Evolutionary conservation across 257 asterid genomes (phyloP).

Genomic region (Solanum pennellii): DNA sequence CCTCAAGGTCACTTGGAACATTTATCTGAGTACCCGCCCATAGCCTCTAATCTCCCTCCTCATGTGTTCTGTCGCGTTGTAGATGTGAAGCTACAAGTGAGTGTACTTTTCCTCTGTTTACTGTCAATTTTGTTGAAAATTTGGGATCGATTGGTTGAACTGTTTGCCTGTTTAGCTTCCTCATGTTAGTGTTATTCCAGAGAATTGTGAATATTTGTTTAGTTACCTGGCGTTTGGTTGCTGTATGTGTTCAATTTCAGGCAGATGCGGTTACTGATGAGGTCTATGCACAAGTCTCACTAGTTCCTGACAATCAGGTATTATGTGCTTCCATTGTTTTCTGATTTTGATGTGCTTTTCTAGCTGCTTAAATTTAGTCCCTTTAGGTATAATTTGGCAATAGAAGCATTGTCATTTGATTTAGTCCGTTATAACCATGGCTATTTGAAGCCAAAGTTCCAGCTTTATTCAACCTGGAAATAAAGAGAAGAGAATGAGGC

Average conservation of each 20-base stretch:
- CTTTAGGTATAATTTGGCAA: background rate
- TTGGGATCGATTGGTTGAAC: background rate
- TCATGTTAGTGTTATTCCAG: background rate
- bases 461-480: background rate
- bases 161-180: background rate
- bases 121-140: background rate
- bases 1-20: conserved; percentile 92
- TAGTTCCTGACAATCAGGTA: conserved; percentile 77
- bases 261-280: conserved; percentile 84
- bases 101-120: background rate
- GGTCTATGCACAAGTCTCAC: conserved; percentile 81
- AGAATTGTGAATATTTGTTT: background rate
- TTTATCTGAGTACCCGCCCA: conserved; percentile 46
- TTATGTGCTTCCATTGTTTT: background rate
- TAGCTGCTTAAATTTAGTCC: background rate
- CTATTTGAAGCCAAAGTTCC: background rate
- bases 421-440: background rate
- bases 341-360: background rate
- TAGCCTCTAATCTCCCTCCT: conserved; percentile 51
- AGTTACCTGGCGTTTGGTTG: background rate
- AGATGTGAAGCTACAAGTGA: conserved; percentile 82
- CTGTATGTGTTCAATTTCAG: conserved; percentile 13
- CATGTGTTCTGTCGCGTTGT: conserved; percentile 89
- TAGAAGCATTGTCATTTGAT: background rate
- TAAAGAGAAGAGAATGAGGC: background rate